Percentiles rank a stretch among this genome's conserved stretches.
These are phyloP conservation scores for Pythium rishiriense DNA, from an alignment of 352 stramenopile species.

Conservation along the genomic window DNA sequence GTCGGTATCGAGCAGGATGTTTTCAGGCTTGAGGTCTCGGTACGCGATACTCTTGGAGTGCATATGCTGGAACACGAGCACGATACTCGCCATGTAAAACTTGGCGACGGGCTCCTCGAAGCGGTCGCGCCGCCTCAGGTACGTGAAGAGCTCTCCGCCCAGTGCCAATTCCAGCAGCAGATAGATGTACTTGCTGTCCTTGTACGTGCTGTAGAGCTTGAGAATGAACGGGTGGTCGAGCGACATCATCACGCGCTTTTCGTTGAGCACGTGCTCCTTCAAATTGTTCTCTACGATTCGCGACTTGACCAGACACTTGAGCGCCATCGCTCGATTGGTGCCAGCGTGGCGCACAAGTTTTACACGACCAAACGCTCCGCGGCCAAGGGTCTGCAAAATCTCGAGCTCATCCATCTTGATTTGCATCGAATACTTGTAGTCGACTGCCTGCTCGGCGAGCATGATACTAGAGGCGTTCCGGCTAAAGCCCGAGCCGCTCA, in stretches of 20 bases:
- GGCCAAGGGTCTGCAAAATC: slow-evolving; percentile 74
- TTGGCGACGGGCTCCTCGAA: slow-evolving; percentile 75
- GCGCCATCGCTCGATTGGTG: slow-evolving; percentile 77
- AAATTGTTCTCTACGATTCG: slow-evolving; percentile 91
- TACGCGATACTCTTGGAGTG: slow-evolving; percentile 90
- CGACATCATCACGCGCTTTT: slow-evolving; percentile 88
- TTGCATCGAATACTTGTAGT: slow-evolving; percentile 81
- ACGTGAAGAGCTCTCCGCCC: slow-evolving; percentile 92
- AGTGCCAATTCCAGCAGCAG: slow-evolving; percentile 92
- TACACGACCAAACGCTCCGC: slow-evolving; percentile 89
- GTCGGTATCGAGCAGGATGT: slow-evolving; percentile 71
- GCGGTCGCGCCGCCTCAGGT: slow-evolving; percentile 70
- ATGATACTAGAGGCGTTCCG: slow-evolving; percentile 40
- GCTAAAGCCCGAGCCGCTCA: slow-evolving; percentile 14
- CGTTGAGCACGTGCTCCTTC: slow-evolving; percentile 91
- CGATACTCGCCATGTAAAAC: slow-evolving; percentile 90
- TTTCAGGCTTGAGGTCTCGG: slow-evolving; percentile 80
- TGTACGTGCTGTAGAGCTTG: slow-evolving; percentile 88
- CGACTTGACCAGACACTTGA: slow-evolving; percentile 93
- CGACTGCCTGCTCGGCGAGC: slow-evolving; percentile 33
- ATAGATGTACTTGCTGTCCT: slow-evolving; percentile 91
- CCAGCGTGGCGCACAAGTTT: slow-evolving; percentile 78
- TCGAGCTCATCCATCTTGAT: slow-evolving; percentile 74
- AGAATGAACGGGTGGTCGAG: slow-evolving; percentile 92
- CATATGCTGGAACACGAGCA: slow-evolving; percentile 91